Evolutionary conservation across 331 rosid species (phyloP).

Genomic region (Malus hybrid): DNA sequence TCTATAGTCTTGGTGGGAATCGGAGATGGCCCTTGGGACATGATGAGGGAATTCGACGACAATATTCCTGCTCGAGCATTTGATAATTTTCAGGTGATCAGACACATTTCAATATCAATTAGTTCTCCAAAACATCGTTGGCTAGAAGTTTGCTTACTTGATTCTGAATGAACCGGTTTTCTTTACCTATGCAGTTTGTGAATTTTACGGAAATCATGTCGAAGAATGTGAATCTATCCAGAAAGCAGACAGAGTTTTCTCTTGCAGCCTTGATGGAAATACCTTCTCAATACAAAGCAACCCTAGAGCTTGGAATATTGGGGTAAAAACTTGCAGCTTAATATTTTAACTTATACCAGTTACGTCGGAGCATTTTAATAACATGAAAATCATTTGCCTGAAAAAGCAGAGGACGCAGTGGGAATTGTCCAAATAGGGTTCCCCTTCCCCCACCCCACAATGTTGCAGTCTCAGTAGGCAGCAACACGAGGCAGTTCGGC

Average conservation of each 20-base stretch:
- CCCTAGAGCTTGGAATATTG: constrained; percentile 69
- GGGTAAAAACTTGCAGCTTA: constrained; percentile 39
- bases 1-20: constrained; percentile 90
- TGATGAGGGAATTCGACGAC: constrained; percentile 84
- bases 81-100: constrained; percentile 79
- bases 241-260: constrained; percentile 66
- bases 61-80: constrained; percentile 77
- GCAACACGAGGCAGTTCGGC: constrained; percentile 19
- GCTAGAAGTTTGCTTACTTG: constrained; percentile 1
- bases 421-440: constrained; percentile 52
- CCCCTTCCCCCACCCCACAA: constrained; percentile 76
- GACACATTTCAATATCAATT: neutral
- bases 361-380: neutral
- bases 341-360: neutral
- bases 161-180: neutral
- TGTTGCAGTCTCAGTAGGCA: constrained; percentile 24
- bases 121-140: neutral
- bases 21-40: constrained; percentile 98
- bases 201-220: constrained; percentile 78
- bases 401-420: constrained; percentile 34
- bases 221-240: constrained; percentile 35
- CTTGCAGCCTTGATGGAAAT: constrained; percentile 92
- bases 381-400: neutral
- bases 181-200: constrained; percentile 57
- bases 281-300: constrained; percentile 89